Evolutionary conservation across 2,329 filamentous ascomycete genomes (phyloP).

Genomic region (Ceratocystis alfenasii): DNA sequence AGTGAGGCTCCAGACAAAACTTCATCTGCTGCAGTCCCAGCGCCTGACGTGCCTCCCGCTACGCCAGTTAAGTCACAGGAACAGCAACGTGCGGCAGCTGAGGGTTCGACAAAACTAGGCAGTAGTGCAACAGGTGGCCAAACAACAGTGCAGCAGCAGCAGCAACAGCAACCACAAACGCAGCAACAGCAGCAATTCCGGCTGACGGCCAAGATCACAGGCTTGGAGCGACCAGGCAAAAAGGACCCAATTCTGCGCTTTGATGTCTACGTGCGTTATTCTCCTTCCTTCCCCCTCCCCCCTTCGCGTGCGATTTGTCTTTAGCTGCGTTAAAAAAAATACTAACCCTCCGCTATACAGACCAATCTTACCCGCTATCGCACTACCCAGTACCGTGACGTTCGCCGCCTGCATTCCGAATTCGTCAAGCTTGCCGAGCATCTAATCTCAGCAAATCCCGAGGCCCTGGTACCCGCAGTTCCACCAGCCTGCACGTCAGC

Average conservation of each 20-base stretch:
- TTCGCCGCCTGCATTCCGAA: constrained; percentile 87
- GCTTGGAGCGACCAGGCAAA: constrained; percentile 80
- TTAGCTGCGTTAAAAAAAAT: background rate
- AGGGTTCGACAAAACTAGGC: constrained; percentile 12
- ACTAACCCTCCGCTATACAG: constrained; percentile 35
- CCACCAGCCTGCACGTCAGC: constrained; percentile 90
- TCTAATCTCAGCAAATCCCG: constrained; percentile 92
- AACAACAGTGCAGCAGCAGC: constrained; percentile 10
- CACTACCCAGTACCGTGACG: constrained; percentile 95
- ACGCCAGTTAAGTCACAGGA: constrained; percentile 25
- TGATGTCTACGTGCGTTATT: constrained; percentile 69
- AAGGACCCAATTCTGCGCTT: constrained; percentile 93
- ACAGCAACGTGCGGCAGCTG: constrained; percentile 24
- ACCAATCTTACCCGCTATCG: constrained; percentile 97
- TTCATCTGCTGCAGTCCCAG: background rate
- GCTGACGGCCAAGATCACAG: constrained; percentile 89
- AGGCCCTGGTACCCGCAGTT: constrained; percentile 85
- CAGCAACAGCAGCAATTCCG: constrained; percentile 55
- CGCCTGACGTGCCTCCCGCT: constrained; percentile 21
- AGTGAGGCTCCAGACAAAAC: background rate
- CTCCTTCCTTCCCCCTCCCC: background rate
- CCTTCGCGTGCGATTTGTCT: background rate
- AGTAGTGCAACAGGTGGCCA: background rate
- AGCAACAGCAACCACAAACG: background rate
- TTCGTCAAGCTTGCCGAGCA: constrained; percentile 95